Conservation (phyloP, 805 yeast species). For the Ogataea nonfermentans region DNA sequence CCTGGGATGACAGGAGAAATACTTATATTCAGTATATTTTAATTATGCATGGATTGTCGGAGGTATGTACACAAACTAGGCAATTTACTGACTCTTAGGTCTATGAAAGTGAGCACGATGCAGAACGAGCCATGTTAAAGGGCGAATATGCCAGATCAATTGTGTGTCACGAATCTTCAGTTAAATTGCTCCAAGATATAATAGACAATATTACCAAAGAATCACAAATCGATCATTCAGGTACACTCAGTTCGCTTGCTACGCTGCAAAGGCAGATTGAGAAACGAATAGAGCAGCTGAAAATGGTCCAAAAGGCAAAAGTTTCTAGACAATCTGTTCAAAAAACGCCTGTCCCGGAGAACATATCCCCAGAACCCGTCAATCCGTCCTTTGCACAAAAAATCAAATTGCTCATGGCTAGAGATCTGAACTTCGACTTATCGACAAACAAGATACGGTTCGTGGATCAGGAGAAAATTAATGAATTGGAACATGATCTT, state of each 20-base stretch:
- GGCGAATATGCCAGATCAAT: slow-evolving; percentile 44
- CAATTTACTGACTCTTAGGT: slow-evolving; percentile 34
- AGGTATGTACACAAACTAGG: slow-evolving; percentile 25
- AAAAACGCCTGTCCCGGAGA: slow-evolving; percentile 1
- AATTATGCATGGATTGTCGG: slow-evolving; percentile 25
- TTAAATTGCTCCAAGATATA: slow-evolving; percentile 31
- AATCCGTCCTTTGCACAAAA: slow-evolving; percentile 11
- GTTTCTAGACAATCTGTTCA: slow-evolving; percentile 6
- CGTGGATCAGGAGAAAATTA: slow-evolving; percentile 28
- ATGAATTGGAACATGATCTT: slow-evolving; percentile 31
- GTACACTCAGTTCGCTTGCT: slow-evolving; percentile 22
- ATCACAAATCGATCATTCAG: slow-evolving; percentile 19
- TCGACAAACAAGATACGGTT: slow-evolving; percentile 23
- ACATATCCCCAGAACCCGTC: neutral
- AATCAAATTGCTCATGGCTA: slow-evolving; percentile 23
- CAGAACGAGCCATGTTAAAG: slow-evolving; percentile 46
- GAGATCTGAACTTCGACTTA: slow-evolving; percentile 28
- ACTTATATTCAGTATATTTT: neutral
- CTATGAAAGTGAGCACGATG: slow-evolving; percentile 50
- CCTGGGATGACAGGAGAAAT: slow-evolving; percentile 2
- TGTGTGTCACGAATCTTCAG: slow-evolving; percentile 37
- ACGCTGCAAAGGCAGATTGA: slow-evolving; percentile 25
- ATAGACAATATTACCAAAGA: slow-evolving; percentile 15
- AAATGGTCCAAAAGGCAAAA: slow-evolving; percentile 14
- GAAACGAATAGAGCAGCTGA: slow-evolving; percentile 25